phyloP scores from a whole-genome alignment of 345 rosid species.

The Salix brachista region DNA sequence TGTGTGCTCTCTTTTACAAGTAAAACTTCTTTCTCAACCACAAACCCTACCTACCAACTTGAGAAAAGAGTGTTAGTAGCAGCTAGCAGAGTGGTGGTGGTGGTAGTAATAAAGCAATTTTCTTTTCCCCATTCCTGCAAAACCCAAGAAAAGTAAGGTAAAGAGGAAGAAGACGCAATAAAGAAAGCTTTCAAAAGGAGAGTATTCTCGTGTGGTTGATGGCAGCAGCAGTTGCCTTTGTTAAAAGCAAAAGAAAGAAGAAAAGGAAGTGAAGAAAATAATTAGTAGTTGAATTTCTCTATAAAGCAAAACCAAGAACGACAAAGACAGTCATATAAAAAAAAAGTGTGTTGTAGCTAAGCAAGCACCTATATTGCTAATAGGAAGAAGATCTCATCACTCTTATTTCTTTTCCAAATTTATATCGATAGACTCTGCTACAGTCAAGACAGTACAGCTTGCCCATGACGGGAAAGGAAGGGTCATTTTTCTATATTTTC shows the following conservation, averaged over 20 bases:
- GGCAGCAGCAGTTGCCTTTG: slow-evolving; percentile 10
- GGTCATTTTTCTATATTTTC: no score
- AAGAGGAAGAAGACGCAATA: slow-evolving; percentile 14
- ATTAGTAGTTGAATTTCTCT: slow-evolving; percentile 39
- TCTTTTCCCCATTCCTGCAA: slow-evolving; percentile 47
- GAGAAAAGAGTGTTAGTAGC: slow-evolving; percentile 15
- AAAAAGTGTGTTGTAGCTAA: neutral
- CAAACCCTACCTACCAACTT: slow-evolving; percentile 44
- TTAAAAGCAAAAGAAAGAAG: slow-evolving; percentile 8
- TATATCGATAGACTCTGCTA: slow-evolving; percentile 2
- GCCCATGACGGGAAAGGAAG: neutral
- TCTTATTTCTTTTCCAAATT: neutral
- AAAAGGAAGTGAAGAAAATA: slow-evolving; percentile 5
- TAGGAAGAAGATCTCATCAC: neutral
- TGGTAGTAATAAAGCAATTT: slow-evolving; percentile 1
- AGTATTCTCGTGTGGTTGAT: slow-evolving; percentile 44
- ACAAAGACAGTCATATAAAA: neutral
- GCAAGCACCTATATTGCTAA: neutral
- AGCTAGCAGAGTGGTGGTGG: slow-evolving; percentile 6
- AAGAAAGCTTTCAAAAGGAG: slow-evolving; percentile 8
- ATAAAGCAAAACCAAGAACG: slow-evolving; percentile 19
- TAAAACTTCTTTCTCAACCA: slow-evolving; percentile 51
- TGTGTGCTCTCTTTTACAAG: slow-evolving; percentile 20
- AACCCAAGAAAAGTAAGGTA: slow-evolving; percentile 19
- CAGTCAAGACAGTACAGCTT: neutral